Base-by-base conservation (phyloP, 768 basidiomycete genomes). In the Coprinellus aureogranulatus region DNA sequence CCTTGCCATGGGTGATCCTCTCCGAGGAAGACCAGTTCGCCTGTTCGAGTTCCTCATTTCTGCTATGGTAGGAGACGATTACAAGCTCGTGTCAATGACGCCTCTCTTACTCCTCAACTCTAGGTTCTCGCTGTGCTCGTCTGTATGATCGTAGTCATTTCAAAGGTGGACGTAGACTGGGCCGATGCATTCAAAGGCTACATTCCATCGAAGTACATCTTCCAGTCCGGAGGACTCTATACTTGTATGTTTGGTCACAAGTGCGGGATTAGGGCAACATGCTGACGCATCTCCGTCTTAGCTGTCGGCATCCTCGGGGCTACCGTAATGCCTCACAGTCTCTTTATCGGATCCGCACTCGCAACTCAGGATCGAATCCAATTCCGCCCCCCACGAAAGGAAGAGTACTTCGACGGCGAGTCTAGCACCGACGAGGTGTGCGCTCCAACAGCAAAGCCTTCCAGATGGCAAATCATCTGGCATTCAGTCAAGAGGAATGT, bases 251-350 rank as follows among this genome's bases (percentile, higher is more conserved):
- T 22, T n/a, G n/a, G n/a, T 42, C 46, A 53, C 41, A 51, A 28
- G 25, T 8, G 63, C 46, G 16, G n/a, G n/a, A n/a, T n/a, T n/a
- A n/a, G n/a, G n/a, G n/a, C n/a, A n/a, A n/a, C n/a, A n/a, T n/a
- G n/a, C n/a, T n/a, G n/a, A 25, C 40, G 37, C 34, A 27, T 45
- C 47, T 26, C n/a, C n/a, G n/a, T 30, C 58, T 41, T 59, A 86
- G 85, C 86, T 28, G 83, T 89, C 54, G 89, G 89, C 37, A 86
- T 92, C 50, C 66, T 90, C 1, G 88, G 89, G 28, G 92, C 92
- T 1, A 97, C 92, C 2, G 87, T 94, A 58, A 95, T 95, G 94
- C 94, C 94, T 0, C 94, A 95, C 69, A 88, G 88, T 58, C 77
- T 97, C n/a, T 94, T 90, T 76, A 78, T 97, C 16, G 94, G 94